Conservation (phyloP, 2,329 filamentous ascomycete genomes). For the Ophiocordyceps camponoti-floridani region DNA sequence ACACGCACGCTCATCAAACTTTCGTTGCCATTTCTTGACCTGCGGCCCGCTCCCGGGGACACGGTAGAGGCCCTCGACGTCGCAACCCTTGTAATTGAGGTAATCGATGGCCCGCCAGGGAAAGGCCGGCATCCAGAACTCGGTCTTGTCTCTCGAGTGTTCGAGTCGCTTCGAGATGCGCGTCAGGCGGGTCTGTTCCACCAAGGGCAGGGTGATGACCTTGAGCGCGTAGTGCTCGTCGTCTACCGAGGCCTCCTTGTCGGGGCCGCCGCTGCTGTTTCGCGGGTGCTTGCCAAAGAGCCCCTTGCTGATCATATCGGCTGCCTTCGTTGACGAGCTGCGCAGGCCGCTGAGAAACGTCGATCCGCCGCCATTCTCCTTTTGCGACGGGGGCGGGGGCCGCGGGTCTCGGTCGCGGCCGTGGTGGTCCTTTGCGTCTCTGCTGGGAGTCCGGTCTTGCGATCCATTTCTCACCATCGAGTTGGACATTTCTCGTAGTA, state of each 20-base stretch:
- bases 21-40: conserved; percentile 83
- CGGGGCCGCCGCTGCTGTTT: conserved; percentile 46
- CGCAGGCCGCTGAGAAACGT: conserved; percentile 58
- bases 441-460: conserved; percentile 40
- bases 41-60: conserved; percentile 81
- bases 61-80: conserved; percentile 84
- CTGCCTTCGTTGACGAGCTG: conserved; percentile 53
- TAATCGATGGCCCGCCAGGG: conserved; percentile 95
- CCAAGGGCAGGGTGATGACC: conserved; percentile 69
- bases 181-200: conserved; percentile 80
- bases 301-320: conserved; percentile 66
- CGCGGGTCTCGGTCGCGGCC: conserved; percentile 28
- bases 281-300: conserved; percentile 64
- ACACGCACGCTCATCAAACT: conserved; percentile 65
- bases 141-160: conserved; percentile 82
- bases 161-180: conserved; percentile 81
- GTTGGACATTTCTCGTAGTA: conserved; percentile 49
- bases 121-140: conserved; percentile 96
- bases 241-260: conserved; percentile 47
- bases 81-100: conserved; percentile 82
- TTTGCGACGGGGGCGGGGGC: conserved; percentile 34
- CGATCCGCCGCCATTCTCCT: conserved; percentile 38
- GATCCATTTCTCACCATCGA: conserved; percentile 52
- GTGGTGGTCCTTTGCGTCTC: conserved; percentile 26
- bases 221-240: conserved; percentile 73